phyloP scores from a whole-genome alignment of 2,329 filamentous ascomycete species.

The Lachnum nothofagi region DNA sequence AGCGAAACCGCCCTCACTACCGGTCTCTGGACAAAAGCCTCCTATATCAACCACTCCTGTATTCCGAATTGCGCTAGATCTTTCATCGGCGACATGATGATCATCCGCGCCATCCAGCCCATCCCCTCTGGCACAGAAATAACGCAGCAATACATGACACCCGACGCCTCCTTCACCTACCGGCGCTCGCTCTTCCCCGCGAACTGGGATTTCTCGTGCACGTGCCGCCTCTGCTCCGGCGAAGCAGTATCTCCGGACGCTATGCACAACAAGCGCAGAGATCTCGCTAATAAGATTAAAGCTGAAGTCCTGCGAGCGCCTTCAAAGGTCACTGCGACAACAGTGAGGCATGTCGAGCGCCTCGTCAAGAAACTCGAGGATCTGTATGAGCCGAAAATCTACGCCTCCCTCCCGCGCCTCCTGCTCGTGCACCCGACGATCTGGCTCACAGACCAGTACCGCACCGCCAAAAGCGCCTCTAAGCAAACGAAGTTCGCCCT shows the following conservation, averaged over 20 bases:
- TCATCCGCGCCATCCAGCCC: slow-evolving; percentile 10
- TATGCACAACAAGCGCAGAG: slow-evolving; percentile 4
- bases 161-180: slow-evolving; percentile 8
- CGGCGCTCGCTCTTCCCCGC: slow-evolving; percentile 4
- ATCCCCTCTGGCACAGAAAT: slow-evolving; percentile 14
- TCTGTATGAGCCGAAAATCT: slow-evolving; percentile 11
- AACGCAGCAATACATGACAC: slow-evolving; percentile 15
- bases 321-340: not conserved
- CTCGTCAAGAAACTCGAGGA: slow-evolving; percentile 11
- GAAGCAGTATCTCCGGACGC: slow-evolving; percentile 9
- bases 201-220: slow-evolving; percentile 15
- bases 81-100: slow-evolving; percentile 19
- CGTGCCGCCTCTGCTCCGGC: slow-evolving; percentile 7
- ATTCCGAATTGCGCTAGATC: slow-evolving; percentile 13
- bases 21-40: slow-evolving; percentile 13
- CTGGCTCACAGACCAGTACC: slow-evolving; percentile 15
- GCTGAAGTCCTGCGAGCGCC: slow-evolving; percentile 3
- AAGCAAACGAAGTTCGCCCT: slow-evolving; percentile 12
- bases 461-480: slow-evolving; percentile 1
- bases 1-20: slow-evolving; percentile 7
- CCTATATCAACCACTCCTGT: slow-evolving; percentile 19
- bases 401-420: slow-evolving; percentile 8
- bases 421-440: slow-evolving; percentile 15
- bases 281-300: slow-evolving; percentile 14
- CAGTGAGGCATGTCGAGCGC: slow-evolving; percentile 10